These are phyloP conservation scores for Dictyostelium brefeldianum DNA, from an alignment of 78 protist genomes.

Conservation along the genomic window DNA sequence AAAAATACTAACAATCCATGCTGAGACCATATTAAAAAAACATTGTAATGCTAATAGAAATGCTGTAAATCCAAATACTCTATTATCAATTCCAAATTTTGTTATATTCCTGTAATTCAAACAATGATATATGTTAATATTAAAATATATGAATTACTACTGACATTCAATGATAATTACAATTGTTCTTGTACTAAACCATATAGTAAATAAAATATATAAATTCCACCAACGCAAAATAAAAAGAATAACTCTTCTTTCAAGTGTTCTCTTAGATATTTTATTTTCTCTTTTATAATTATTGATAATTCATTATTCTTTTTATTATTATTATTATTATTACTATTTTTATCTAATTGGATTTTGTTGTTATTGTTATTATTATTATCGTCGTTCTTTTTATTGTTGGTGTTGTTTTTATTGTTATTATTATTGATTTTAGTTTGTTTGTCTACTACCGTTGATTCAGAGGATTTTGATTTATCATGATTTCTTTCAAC, in stretches of 20 bases:
- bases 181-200: slow-evolving; percentile 58
- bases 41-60: slow-evolving; percentile 42
- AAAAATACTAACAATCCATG: neutral
- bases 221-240: slow-evolving; percentile 64
- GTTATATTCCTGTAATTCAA: neutral
- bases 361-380: neutral
- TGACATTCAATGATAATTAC: too few species aligned
- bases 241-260: slow-evolving; percentile 33
- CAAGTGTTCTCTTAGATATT: neutral
- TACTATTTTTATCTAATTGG: neutral
- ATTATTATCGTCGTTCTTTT: neutral
- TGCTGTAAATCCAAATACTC: slow-evolving; percentile 54
- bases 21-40: slow-evolving; percentile 53
- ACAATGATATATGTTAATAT: neutral
- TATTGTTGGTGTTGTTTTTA: neutral
- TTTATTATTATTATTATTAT: neutral
- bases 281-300: neutral
- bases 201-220: slow-evolving; percentile 61
- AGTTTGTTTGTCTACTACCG: too few species aligned
- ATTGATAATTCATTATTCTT: neutral
- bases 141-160: too few species aligned
- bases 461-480: too few species aligned
- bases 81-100: slow-evolving; percentile 19
- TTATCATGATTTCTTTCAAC: too few species aligned
- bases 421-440: too few species aligned